Conservation (phyloP, 2,329 filamentous ascomycete species). For the Diplodia sapinea region DNA sequence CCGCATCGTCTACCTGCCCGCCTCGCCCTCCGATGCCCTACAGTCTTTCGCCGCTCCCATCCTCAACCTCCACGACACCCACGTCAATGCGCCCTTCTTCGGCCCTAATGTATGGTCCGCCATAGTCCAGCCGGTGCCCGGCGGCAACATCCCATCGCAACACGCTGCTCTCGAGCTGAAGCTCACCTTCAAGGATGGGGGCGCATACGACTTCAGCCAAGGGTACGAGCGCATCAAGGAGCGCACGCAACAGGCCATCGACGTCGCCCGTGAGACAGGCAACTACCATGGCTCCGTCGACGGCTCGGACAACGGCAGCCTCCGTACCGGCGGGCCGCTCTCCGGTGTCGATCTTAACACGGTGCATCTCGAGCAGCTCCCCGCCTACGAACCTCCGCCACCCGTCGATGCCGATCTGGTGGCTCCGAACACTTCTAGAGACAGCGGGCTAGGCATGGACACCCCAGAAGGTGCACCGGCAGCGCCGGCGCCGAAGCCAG, state of each 20-base stretch:
- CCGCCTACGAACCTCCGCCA: conserved; percentile 72
- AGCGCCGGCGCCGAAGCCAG: conserved; percentile 36
- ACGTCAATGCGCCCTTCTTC: conserved; percentile 87
- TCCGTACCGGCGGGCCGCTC: conserved; percentile 49
- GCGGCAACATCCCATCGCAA: conserved; percentile 79
- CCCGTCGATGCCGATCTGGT: conserved; percentile 24
- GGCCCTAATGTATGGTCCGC: conserved; percentile 90
- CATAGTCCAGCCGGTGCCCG: conserved; percentile 77
- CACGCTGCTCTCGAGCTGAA: conserved; percentile 78
- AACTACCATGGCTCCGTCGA: conserved; percentile 49
- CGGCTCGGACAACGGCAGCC: conserved; percentile 41
- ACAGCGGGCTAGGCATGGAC: conserved; percentile 29
- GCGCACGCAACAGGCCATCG: conserved; percentile 78
- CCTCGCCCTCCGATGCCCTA: conserved; percentile 68
- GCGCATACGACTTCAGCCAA: conserved; percentile 88
- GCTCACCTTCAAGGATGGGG: conserved; percentile 91
- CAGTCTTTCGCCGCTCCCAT: conserved; percentile 90
- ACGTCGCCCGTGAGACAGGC: conserved; percentile 72
- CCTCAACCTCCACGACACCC: conserved; percentile 83
- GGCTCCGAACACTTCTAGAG: conserved; percentile 9
- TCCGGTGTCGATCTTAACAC: conserved; percentile 63
- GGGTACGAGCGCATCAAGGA: conserved; percentile 86
- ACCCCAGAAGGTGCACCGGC: conserved; percentile 26
- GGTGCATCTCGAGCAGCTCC: conserved; percentile 83
- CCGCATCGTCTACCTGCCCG: conserved; percentile 85